These are phyloP conservation scores for Monilinia fructicola DNA, from an alignment of 2,329 filamentous ascomycete genomes.

Conservation along the genomic window DNA sequence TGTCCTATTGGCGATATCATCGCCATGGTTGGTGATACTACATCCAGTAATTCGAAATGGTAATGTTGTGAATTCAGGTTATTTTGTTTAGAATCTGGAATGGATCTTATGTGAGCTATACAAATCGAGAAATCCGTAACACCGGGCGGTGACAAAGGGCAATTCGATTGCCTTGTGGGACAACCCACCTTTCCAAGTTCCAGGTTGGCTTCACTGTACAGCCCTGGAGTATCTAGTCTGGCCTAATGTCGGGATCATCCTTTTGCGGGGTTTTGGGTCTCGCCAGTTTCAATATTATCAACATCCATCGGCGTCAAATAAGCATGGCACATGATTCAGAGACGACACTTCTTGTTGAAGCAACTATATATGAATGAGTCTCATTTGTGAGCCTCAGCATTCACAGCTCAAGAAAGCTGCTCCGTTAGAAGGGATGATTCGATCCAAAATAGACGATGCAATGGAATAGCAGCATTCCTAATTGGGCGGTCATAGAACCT, in stretches of 20 bases:
- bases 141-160: constrained; percentile 17
- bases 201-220: too few relatives aligned
- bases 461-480: too few relatives aligned
- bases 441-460: too few relatives aligned
- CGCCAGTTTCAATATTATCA: background rate
- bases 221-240: too few relatives aligned
- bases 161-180: constrained; percentile 10
- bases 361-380: too few relatives aligned
- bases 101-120: background rate
- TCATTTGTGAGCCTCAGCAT: too few relatives aligned
- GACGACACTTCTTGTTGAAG: too few relatives aligned
- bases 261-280: constrained; percentile 1
- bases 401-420: too few relatives aligned
- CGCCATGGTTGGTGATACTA: constrained; percentile 36
- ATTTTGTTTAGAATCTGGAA: background rate
- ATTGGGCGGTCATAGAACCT: too few relatives aligned
- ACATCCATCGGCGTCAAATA: too few relatives aligned
- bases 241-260: background rate
- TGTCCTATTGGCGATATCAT: constrained; percentile 35
- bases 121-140: background rate
- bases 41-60: constrained; percentile 28
- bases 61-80: background rate
- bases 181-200: background rate
- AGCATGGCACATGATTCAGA: too few relatives aligned
- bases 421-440: too few relatives aligned